Evolutionary conservation across 2,329 filamentous ascomycete species (phyloP), one percentile per base, ranked within the genome.

Genomic region (Ceratocystis huliohia): DNA sequence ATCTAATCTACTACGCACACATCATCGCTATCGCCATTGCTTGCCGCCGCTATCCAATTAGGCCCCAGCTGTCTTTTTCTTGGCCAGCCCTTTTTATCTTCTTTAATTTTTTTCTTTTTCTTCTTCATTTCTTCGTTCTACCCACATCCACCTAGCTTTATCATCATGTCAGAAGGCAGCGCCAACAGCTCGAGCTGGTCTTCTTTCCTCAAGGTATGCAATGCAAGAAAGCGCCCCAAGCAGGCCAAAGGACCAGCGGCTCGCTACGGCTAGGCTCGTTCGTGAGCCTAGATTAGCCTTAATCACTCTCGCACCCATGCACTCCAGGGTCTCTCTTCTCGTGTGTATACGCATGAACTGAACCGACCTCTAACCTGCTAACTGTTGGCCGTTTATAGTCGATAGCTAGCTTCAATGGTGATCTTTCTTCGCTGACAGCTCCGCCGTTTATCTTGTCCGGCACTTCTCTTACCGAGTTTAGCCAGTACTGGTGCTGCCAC

Each of bases 391-490:
- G 25, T 22, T 66, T 63, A 72, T 70, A 84, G 82, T 91, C 88
- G 61, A 88, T 92, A 73, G 86, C 88, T 65, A 89, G 87, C 3
- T 93, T 92, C 79, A 89, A 88, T 73, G 89, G 89, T 72, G 89
- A 93, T 75, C 82, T 92, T 67, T 88, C 88, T 44, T 90, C 88
- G 68, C 78, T 93, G 72, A 92, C 89, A 45, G 89, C 89, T 48
- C 89, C 89, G 65, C 89, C 89, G 20, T 93, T 92, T 73, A 91
- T 93, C 71, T 84, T 93, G 65, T 90, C 88, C 50, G 84, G 85
- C 46, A 89, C 87, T 70, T 91, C 88, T 69, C 78, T 92, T 69
- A 88, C 87, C 71, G 89, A 93, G 74, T 92, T 89, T 78, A 89
- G 87, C 69, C 84, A 87, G 64, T 92, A 91, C 78, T 93, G 89